Conservation (phyloP, 352 stramenopile genomes). For the Globisporangium alternatum region DNA sequence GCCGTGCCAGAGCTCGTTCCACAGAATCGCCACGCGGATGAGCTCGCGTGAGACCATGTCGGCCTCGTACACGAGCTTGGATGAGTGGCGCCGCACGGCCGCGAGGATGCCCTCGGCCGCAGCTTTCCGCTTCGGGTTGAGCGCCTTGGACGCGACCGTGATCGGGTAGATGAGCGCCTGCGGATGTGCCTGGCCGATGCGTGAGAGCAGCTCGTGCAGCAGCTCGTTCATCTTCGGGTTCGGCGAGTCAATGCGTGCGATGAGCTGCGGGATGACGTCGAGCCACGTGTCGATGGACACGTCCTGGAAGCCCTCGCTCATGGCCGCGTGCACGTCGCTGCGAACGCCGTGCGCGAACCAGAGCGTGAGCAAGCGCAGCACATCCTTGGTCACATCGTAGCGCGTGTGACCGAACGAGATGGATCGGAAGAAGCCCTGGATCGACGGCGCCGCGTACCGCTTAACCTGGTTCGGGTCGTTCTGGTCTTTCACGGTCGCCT, state of each 20-base stretch:
- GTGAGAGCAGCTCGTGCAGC: slow-evolving; percentile 87
- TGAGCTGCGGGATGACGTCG: slow-evolving; percentile 98
- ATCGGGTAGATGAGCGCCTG: slow-evolving; percentile 99
- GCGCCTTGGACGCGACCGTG: slow-evolving; percentile 95
- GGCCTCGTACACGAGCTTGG: slow-evolving; percentile 96
- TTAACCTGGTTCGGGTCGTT: slow-evolving; percentile 43
- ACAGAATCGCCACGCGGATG: slow-evolving; percentile 99
- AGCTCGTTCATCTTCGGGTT: slow-evolving; percentile 78
- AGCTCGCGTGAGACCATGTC: slow-evolving; percentile 96
- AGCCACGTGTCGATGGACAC: slow-evolving; percentile 98
- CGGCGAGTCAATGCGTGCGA: slow-evolving; percentile 88
- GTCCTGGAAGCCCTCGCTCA: slow-evolving; percentile 87
- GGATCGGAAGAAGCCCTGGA: slow-evolving; percentile 97
- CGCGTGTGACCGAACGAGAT: slow-evolving; percentile 95
- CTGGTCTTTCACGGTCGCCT: slow-evolving; percentile 57
- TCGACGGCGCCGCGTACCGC: slow-evolving; percentile 89
- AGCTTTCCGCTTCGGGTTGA: slow-evolving; percentile 86
- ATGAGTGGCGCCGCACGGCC: slow-evolving; percentile 93
- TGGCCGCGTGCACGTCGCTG: slow-evolving; percentile 82
- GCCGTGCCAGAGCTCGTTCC: slow-evolving; percentile 99
- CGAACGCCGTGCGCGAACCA: slow-evolving; percentile 97
- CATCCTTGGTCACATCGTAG: slow-evolving; percentile 95
- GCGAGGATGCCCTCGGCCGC: slow-evolving; percentile 96
- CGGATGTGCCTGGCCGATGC: slow-evolving; percentile 93
- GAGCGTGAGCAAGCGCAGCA: slow-evolving; percentile 98